A percentile compares a stretch with the other conserved stretches of the same genome.
These are phyloP conservation scores for Xylaria sp. DNA, from an alignment of 2,329 filamentous ascomycete genomes.

Conservation along the genomic window DNA sequence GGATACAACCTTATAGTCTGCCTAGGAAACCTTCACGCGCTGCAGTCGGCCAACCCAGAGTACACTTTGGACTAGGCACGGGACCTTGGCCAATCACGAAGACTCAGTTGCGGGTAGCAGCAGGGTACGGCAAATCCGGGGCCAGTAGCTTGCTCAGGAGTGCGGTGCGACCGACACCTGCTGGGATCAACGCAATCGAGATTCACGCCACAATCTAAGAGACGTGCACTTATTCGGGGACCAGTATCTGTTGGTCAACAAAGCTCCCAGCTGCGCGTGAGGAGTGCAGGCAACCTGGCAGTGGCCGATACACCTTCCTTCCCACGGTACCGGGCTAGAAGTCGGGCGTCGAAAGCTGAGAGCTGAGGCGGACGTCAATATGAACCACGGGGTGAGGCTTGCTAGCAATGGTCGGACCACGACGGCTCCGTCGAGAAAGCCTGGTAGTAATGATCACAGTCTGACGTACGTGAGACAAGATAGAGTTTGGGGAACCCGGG, in stretches of 20 bases:
- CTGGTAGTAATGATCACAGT: conserved; percentile 22
- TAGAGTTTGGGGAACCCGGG: conserved; percentile 29
- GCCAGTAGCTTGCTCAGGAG: conserved; percentile 9
- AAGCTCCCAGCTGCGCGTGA: conserved; percentile 18
- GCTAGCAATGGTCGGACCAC: conserved; percentile 3
- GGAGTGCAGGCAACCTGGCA: conserved; percentile 3
- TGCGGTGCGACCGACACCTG: conserved; percentile 13
- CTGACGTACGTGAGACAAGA: conserved; percentile 27
- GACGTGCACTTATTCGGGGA: conserved; percentile 1
- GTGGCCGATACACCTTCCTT: conserved; percentile 2
- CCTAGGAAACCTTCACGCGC: conserved; percentile 3
- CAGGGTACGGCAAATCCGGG: conserved; percentile 21
- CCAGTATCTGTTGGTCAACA: conserved; percentile 8
- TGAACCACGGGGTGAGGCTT: conserved; percentile 5
- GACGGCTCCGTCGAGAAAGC: conserved; percentile 2
- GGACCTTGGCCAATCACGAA: conserved; percentile 28
- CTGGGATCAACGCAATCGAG: conserved; percentile 6
- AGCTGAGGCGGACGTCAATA: neutral
- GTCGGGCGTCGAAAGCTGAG: neutral
- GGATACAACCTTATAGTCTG: conserved; percentile 26
- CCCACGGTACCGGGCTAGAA: neutral
- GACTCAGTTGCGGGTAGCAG: conserved; percentile 27
- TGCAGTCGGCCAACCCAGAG: conserved; percentile 9
- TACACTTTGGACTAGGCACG: neutral
- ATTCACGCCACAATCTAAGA: conserved; percentile 14